A percentile compares a stretch with the other conserved stretches of the same genome.
Evolutionary conservation across 495 filamentous ascomycete genomes (phyloP).

Genomic region (Trypethelium eluteriae): DNA sequence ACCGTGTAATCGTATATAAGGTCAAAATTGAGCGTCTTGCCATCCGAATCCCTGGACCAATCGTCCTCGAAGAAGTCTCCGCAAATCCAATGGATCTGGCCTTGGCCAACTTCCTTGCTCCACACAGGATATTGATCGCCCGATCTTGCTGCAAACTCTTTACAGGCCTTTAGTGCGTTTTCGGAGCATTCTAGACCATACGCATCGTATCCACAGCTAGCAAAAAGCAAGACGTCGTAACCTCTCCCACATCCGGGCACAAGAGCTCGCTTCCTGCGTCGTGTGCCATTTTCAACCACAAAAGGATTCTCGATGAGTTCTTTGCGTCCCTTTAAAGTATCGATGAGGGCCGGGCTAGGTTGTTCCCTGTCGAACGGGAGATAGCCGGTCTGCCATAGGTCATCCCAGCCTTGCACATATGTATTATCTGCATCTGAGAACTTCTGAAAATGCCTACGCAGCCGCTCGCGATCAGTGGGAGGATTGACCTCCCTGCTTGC

Average conservation of each 20-base stretch:
- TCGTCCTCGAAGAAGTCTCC: constrained; percentile 69
- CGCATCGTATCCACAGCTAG: constrained; percentile 43
- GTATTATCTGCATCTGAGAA: background rate
- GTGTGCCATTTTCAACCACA: constrained; percentile 30
- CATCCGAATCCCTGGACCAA: constrained; percentile 44
- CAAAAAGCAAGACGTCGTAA: constrained; percentile 29
- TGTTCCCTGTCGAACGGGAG: constrained; percentile 63
- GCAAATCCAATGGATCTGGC: constrained; percentile 50
- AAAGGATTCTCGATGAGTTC: constrained; percentile 42
- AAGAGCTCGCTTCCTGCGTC: constrained; percentile 34
- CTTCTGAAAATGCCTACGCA: constrained; percentile 25
- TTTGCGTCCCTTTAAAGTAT: constrained; percentile 46
- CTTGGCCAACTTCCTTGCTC: constrained; percentile 42
- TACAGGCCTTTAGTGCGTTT: constrained; percentile 49
- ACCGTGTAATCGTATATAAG: constrained; percentile 82
- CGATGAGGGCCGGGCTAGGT: constrained; percentile 59
- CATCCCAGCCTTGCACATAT: constrained; percentile 44
- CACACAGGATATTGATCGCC: constrained; percentile 39
- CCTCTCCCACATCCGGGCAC: constrained; percentile 62
- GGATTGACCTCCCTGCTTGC: background rate
- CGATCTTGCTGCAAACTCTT: constrained; percentile 36
- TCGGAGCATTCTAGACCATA: constrained; percentile 63
- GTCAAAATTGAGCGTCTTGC: constrained; percentile 52
- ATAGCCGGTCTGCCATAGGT: constrained; percentile 55
- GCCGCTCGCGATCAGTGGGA: constrained; percentile 18